Conservation (phyloP, 2,329 filamentous ascomycete genomes). For the Trichophyton verrucosum region DNA sequence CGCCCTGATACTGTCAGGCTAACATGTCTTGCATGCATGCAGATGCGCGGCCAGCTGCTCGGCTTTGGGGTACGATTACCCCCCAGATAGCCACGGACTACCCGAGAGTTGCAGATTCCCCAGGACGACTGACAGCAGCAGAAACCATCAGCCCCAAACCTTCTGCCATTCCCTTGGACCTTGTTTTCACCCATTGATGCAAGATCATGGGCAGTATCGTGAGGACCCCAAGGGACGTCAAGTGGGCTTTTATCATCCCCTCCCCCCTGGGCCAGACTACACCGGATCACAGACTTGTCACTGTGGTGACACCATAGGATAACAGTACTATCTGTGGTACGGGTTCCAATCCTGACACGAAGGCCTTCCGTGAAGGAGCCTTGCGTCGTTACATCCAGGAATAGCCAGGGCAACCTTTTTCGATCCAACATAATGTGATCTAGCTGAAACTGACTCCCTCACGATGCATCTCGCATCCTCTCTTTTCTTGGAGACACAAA, state of each 20-base stretch:
- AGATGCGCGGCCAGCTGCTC: not conserved
- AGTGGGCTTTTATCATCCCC: not conserved
- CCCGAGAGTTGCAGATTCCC: not conserved
- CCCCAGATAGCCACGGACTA: not conserved
- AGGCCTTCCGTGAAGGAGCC: not conserved
- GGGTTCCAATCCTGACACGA: not conserved
- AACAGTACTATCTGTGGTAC: not conserved
- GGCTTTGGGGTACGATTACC: not conserved
- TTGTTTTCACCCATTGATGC: not conserved
- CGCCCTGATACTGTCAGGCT: not conserved
- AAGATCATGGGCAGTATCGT: not conserved
- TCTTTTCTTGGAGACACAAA: conserved; percentile 3
- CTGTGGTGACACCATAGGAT: not conserved
- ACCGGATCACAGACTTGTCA: not conserved
- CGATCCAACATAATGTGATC: not conserved
- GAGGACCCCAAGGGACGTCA: not conserved
- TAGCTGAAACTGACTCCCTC: not conserved
- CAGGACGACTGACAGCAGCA: not conserved
- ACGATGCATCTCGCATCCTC: not conserved
- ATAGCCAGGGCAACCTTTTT: not conserved
- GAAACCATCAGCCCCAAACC: not conserved
- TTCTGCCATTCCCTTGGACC: not conserved
- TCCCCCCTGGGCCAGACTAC: not conserved
- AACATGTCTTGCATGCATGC: conserved; percentile 3
- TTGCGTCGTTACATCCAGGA: not conserved